A percentile compares a stretch with the other conserved stretches of the same genome.
These are phyloP conservation scores for Monilinia fructicola DNA, from an alignment of 2,329 filamentous ascomycete species.

Conservation along the genomic window DNA sequence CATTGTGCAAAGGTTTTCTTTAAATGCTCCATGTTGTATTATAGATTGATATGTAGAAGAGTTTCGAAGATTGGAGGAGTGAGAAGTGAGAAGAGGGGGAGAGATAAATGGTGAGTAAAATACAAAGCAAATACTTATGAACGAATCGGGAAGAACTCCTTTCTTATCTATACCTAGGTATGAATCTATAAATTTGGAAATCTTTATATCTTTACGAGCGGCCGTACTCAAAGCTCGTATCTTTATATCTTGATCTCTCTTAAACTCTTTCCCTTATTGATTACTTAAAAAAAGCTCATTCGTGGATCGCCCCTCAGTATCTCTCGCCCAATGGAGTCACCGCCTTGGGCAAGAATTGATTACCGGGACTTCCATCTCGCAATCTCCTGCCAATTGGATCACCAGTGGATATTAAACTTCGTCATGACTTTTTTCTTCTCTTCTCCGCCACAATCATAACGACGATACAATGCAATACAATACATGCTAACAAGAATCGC, in stretches of 20 bases:
- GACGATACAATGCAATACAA: neutral
- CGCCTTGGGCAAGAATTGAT: neutral
- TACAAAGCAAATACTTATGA: neutral
- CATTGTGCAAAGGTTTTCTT: slow-evolving; percentile 57
- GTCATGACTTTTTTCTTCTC: neutral
- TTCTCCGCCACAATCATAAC: neutral
- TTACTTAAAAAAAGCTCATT: neutral
- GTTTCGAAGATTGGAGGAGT: slow-evolving; percentile 5
- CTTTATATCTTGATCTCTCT: too few species aligned
- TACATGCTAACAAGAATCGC: too few species aligned
- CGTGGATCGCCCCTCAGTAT: slow-evolving; percentile 23
- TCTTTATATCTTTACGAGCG: too few species aligned
- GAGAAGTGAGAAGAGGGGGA: neutral
- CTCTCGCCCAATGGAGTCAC: slow-evolving; percentile 6
- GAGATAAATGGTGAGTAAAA: neutral
- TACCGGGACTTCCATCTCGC: slow-evolving; percentile 28
- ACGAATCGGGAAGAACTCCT: neutral
- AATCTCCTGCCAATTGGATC: slow-evolving; percentile 11
- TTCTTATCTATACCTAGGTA: slow-evolving; percentile 4
- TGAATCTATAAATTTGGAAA: neutral
- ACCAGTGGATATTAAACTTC: slow-evolving; percentile 3
- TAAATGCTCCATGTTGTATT: slow-evolving; percentile 47
- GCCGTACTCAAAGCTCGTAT: too few species aligned
- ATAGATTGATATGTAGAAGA: slow-evolving; percentile 28
- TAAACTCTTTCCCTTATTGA: slow-evolving; percentile 2